phyloP scores from a whole-genome alignment of 2,329 filamentous ascomycete genomes.

The Penicillium italicum region DNA sequence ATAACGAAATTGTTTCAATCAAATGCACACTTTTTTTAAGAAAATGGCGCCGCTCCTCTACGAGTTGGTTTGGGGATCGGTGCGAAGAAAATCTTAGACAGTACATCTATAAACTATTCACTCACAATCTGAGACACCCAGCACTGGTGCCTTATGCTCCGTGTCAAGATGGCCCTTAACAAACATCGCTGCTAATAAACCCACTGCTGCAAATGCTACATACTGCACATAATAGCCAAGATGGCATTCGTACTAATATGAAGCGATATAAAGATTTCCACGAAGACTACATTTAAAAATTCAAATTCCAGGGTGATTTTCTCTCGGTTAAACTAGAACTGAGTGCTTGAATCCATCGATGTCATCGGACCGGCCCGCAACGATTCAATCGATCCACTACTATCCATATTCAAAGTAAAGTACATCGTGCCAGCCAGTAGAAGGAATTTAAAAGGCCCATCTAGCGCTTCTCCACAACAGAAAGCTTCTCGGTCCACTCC shows the following conservation, averaged over 20 bases:
- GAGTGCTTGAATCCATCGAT: not conserved
- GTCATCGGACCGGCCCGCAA: no score
- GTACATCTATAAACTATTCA: no score
- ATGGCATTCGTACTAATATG: not conserved
- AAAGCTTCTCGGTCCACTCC: conserved; percentile 27
- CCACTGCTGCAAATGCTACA: not conserved
- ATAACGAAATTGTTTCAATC: not conserved
- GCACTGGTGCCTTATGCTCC: not conserved
- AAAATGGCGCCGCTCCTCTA: not conserved
- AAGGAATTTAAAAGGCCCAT: not conserved
- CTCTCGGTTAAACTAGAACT: no score
- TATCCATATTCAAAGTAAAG: not conserved
- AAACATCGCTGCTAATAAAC: not conserved
- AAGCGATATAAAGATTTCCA: no score
- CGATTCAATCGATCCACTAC: not conserved
- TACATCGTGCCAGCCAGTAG: not conserved
- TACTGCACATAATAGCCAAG: not conserved
- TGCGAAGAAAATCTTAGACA: no score
- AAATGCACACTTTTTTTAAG: not conserved
- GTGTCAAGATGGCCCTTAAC: not conserved
- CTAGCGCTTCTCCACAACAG: not conserved
- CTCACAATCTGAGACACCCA: no score
- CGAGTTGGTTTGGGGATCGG: no score
- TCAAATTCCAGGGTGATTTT: no score
- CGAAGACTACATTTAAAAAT: no score